phyloP scores from a whole-genome alignment of 768 basidiomycete species.

The Tylopilus vinaceipallidus region DNA sequence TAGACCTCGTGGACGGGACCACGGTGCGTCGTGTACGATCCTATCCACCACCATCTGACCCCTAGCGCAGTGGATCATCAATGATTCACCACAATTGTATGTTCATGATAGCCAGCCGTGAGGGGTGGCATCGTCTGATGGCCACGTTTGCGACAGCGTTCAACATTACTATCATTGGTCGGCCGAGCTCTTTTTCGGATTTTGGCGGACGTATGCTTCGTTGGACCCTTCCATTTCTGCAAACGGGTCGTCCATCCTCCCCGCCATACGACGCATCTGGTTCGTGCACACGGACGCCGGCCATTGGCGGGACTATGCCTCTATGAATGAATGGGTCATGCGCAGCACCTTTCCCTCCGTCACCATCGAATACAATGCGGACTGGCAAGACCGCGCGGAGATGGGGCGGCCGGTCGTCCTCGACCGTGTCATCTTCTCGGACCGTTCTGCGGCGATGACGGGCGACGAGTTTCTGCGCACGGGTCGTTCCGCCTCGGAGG shows the following conservation, averaged over 20 bases:
- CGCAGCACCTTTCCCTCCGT: constrained; percentile 78
- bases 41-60: constrained; percentile 5
- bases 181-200: constrained; percentile 88
- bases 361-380: constrained; percentile 75
- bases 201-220: constrained; percentile 88
- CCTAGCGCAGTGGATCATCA: constrained; percentile 61
- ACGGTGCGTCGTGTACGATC: constrained; percentile 43
- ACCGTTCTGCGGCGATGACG: constrained; percentile 82
- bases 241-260: constrained; percentile 68
- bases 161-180: constrained; percentile 95
- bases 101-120: constrained; percentile 22
- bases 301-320: constrained; percentile 89
- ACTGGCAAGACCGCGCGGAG: constrained; percentile 78
- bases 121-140: not conserved
- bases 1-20: constrained; percentile 73
- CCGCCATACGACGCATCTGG: constrained; percentile 69
- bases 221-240: constrained; percentile 68
- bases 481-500: constrained; percentile 71
- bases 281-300: constrained; percentile 72
- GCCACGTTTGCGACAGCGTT: constrained; percentile 44
- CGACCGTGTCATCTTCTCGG: constrained; percentile 84
- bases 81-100: constrained; percentile 85
- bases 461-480: constrained; percentile 65
- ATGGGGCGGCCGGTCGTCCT: constrained; percentile 72
- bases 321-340: constrained; percentile 88